Evolutionary conservation across 2,329 filamentous ascomycete species (phyloP).

Genomic region (Chrysosporium keratinophilum): DNA sequence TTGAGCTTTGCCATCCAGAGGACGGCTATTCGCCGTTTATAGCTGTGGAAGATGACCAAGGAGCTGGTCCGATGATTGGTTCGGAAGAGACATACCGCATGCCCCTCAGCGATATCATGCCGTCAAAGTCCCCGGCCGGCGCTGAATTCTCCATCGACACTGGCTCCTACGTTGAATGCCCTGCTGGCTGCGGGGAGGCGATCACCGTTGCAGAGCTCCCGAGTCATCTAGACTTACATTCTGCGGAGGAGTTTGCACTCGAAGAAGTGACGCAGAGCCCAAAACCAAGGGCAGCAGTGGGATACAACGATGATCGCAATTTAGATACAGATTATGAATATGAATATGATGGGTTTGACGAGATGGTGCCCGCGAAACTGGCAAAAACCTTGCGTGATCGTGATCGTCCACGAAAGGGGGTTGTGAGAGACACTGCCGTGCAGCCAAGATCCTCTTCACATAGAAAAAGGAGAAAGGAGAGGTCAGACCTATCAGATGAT

Average conservation of each 20-base stretch:
- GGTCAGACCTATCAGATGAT: background rate
- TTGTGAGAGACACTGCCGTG: conserved; percentile 26
- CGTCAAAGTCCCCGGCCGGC: background rate
- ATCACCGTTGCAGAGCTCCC: conserved; percentile 45
- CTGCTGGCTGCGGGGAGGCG: conserved; percentile 51
- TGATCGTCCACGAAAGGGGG: conserved; percentile 25
- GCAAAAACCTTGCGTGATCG: conserved; percentile 20
- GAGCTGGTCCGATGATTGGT: background rate
- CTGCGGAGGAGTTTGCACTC: conserved; percentile 39
- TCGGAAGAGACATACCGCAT: background rate
- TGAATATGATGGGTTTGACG: conserved; percentile 13
- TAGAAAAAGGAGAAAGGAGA: conserved; percentile 17
- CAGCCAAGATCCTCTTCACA: conserved; percentile 10
- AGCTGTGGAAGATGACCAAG: conserved; percentile 16
- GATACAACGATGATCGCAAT: background rate
- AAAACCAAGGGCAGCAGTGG: background rate
- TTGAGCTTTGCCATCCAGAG: conserved; percentile 38
- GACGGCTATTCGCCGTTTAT: conserved; percentile 23
- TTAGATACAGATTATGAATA: conserved; percentile 11
- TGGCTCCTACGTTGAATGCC: conserved; percentile 42
- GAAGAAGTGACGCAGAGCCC: conserved; percentile 25
- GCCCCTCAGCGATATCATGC: background rate
- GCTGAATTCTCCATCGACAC: conserved; percentile 17
- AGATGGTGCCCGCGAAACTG: conserved; percentile 17
- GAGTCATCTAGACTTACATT: conserved; percentile 51